Evolutionary conservation across 2,329 filamentous ascomycete genomes (phyloP), one percentile per base, ranked within the genome.

Genomic region (Pyricularia sp.): DNA sequence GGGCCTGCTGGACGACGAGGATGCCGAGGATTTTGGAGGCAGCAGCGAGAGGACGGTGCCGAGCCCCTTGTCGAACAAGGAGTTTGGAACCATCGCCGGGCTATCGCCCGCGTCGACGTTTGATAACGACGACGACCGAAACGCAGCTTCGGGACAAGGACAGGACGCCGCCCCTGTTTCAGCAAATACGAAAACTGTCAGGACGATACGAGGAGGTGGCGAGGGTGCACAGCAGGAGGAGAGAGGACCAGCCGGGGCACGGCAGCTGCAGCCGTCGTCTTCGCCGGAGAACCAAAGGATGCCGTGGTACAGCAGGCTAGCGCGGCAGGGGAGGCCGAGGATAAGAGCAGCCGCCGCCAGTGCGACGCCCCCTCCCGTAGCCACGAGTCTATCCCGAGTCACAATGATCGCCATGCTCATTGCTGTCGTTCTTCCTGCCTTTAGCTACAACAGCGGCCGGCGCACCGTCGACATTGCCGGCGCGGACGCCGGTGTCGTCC

Each of bases 361-460:
- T 73, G 79, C 79, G 36, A 55, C 64, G 67, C 80, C 82, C 17
- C 79, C 82, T 65, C 75, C 79, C 26, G 74, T 79, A 26, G 76
- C 81, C 61, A 75, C 79, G 1, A 79, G 80, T 17, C 68, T 85
- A 6, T 79, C 82, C 42, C 79, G 81, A 67, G 74, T 84, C 70
- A 79, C 83, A 23, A 78, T 85, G 76, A 77, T 85, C 70, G 82
- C 78, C 14, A 71, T 86, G 67, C 75, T 86, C 70, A 81, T 86
- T 68, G 83, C 83, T 42, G 75, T 86, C 67, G 76, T 86, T 66
- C 74, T 86, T 55, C 84, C 85, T 6, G 78, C 80, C 5, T 78
- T 82, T 70, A 80, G 79, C 71, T 83, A 81, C 73, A 78, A 80
- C 72, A 79, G 76, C 69, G 81, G 80, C 14, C 75, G 75, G 42